Evolutionary conservation across 2,329 filamentous ascomycete species (phyloP), one percentile per base, ranked within the genome.

Genomic region (Ustulina deusta): DNA sequence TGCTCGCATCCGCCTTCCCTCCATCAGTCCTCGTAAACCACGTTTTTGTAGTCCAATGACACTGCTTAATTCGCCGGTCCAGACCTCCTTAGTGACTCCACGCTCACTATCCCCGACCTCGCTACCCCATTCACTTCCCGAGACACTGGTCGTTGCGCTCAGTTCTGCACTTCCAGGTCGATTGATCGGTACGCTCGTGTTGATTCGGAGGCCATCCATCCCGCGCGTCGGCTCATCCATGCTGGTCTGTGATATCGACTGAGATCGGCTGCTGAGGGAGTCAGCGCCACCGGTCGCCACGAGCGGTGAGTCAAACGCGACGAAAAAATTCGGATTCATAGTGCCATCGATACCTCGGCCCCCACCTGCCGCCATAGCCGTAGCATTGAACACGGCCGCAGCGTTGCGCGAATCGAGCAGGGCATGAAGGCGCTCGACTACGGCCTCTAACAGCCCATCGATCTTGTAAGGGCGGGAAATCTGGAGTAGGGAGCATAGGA

Each of bases 11-110:
- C 95, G 86, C 51, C 95, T 85, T 3, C 95, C 95, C 79, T 98
- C 96, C 96, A 99, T 98, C 72, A 99, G 80, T 0, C 96, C 96
- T 66, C 95, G 86, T 40, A 99, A 80, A 0, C 96, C 96, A 61
- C 96, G 87, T 83, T 99, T 99, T 83, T 99, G 96, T 71, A 99
- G 79, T 0, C 96, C 96, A 73, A 99, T 97, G 2, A 98, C 95
- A 56, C 93, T 93, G 81, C 92, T 94, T 38, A 95, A 80, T 82
- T 97, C 88, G 65, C 91, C 90, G 75, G 87, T 83, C 95, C 96
- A 99, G 0, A 95, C 84, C 72, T 94, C 91, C 15, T 87, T 81
- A 15, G 84, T 80, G 2, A 70, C 79, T 42, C 80, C 82, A 29
- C 80, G 79, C 77, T 81, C 74, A 73, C 76, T 72, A 75, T 81